phyloP scores from a whole-genome alignment of 75 land plant species.

The Sequoia sempervirens region DNA sequence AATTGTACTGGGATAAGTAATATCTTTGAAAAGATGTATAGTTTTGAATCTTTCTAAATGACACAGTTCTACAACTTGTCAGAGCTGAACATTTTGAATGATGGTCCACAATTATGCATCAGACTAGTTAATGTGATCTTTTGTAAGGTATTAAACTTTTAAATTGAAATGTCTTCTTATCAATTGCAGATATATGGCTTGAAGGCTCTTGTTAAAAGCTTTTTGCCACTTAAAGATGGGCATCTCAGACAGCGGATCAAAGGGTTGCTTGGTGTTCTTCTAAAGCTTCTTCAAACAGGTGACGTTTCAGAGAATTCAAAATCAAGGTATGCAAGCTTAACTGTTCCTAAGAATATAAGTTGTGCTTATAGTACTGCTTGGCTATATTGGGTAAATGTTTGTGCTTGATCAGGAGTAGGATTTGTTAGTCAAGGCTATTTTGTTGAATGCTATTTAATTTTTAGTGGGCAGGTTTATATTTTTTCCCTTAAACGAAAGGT shows the following conservation, averaged over 20 bases:
- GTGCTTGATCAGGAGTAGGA: background rate
- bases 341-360: background rate
- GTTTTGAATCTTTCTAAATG: background rate
- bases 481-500: background rate
- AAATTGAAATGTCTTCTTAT: background rate
- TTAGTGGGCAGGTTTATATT: background rate
- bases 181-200: slow-evolving; percentile 66
- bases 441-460: background rate
- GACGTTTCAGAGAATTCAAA: slow-evolving; percentile 18
- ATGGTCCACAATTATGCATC: background rate
- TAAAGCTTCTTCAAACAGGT: slow-evolving; percentile 32
- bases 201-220: slow-evolving; percentile 64
- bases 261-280: slow-evolving; percentile 33
- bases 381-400: background rate
- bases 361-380: background rate
- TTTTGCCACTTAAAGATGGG: slow-evolving; percentile 38
- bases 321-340: slow-evolving; percentile 28
- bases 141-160: background rate
- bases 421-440: background rate
- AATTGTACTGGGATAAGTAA: background rate
- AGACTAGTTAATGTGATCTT: background rate
- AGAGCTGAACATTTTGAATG: background rate
- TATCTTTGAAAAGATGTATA: background rate
- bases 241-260: slow-evolving; percentile 22
- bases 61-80: background rate